A percentile compares a stretch with the other conserved stretches of the same genome.
Conservation (phyloP, 2,329 filamentous ascomycete genomes). For the Aureobasidium pullulans region DNA sequence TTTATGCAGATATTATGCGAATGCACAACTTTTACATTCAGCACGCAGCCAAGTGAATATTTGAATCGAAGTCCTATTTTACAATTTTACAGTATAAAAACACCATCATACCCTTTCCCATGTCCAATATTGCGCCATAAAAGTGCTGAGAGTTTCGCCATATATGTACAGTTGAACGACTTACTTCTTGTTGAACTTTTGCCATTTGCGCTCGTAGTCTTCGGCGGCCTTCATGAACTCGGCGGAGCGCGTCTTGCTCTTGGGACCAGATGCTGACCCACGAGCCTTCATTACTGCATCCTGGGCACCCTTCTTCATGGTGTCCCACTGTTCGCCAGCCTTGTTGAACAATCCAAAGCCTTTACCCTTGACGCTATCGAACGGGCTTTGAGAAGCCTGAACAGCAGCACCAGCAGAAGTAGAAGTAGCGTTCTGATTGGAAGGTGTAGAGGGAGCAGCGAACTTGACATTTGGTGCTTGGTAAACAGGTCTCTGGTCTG, state of each 20-base stretch:
- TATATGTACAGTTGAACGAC: not conserved
- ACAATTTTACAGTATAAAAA: constrained; percentile 9
- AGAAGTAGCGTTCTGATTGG: not conserved
- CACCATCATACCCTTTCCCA: not conserved
- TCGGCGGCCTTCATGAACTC: constrained; percentile 15
- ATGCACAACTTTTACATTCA: too few species aligned
- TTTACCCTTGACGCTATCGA: constrained; percentile 1
- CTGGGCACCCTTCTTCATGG: not conserved
- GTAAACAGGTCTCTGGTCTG: constrained; percentile 4
- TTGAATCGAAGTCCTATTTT: constrained; percentile 1
- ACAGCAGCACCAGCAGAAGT: not conserved
- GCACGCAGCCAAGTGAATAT: not conserved
- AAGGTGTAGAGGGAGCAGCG: not conserved
- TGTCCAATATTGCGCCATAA: constrained; percentile 5
- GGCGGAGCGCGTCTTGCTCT: constrained; percentile 13
- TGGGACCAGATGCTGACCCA: not conserved
- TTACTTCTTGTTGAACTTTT: constrained; percentile 13
- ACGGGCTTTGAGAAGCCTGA: not conserved
- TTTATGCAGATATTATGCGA: too few species aligned
- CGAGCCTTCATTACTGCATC: not conserved
- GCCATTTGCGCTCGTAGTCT: constrained; percentile 15
- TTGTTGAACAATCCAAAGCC: constrained; percentile 12
- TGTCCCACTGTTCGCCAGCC: not conserved
- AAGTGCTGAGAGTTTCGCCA: not conserved
- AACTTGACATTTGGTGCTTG: constrained; percentile 14